Evolutionary conservation across 345 rosid species (phyloP), one percentile per base, ranked within the genome.

Genomic region (Aethionema arabicum): DNA sequence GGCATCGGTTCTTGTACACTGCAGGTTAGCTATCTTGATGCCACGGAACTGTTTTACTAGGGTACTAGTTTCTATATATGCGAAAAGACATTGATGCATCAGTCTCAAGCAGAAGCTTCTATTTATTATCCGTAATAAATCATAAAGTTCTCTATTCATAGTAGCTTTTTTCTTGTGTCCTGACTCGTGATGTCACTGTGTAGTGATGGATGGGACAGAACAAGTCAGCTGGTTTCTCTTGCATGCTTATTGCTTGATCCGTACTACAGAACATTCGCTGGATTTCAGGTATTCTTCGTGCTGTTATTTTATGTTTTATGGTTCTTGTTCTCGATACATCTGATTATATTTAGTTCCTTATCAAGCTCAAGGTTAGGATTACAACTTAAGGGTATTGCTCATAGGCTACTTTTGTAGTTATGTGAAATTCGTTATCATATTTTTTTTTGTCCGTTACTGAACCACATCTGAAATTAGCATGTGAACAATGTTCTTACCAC

Each of bases 121-220:
- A 38, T 27, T n/a, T 54, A 12, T 54, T 32, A 47, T 53, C 37
- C 14, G 32, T 48, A 40, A 8, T 35, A 61, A 45, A 63, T 56
- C 33, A 41, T 37, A 12, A 43, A 4, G 39, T 63, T 46, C 32
- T 33, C 58, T 32, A 40, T 47, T 69, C 30, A 12, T 48, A 47
- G 68, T 47, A 55, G 7, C 38, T n/a, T 53, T 48, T 62, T 63
- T 35, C 13, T 56, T 49, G 40, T 56, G 39, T 12, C 44, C 50
- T 37, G 61, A 35, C 35, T 51, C 57, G 65, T 57, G 35, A 21
- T 70, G 65, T 48, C 46, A 41, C 38, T 69, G 49, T 78, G 74
- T 74, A 95, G 99, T 69, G 99, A 95, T 75, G 99, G 99, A 59
- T 95, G 99, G 99, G 99, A 95, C 77, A 84, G 99, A 85, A 95